These are phyloP conservation scores for Leishmania lainsoni DNA, from an alignment of 208 protist species.

Conservation along the genomic window DNA sequence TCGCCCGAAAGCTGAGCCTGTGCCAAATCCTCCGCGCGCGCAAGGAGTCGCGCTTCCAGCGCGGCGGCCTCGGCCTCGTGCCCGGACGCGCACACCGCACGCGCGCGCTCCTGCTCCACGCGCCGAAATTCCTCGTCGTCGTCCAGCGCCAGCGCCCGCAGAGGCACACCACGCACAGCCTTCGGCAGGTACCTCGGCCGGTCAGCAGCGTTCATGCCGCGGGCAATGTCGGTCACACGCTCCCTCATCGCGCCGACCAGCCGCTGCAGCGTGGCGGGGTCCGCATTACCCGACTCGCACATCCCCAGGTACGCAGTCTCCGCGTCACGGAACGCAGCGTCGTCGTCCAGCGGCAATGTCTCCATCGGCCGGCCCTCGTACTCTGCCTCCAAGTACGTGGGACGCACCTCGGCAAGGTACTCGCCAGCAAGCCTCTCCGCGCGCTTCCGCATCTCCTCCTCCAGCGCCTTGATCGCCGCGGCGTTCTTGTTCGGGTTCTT, in stretches of 20 bases:
- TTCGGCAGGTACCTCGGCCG: slow-evolving; percentile 40
- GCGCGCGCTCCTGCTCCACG: slow-evolving; percentile 44
- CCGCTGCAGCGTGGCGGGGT: slow-evolving; percentile 24
- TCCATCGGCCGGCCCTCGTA: slow-evolving; percentile 44
- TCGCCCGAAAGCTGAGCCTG: slow-evolving; percentile 32
- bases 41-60: slow-evolving; percentile 24
- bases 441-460: slow-evolving; percentile 42
- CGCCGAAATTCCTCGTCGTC: slow-evolving; percentile 46
- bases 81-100: slow-evolving; percentile 33
- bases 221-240: slow-evolving; percentile 47
- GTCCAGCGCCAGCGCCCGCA: slow-evolving; percentile 49
- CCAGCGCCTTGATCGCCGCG: slow-evolving; percentile 33
- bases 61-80: slow-evolving; percentile 22
- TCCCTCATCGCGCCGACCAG: slow-evolving; percentile 42
- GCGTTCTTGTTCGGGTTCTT: slow-evolving; percentile 44
- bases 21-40: slow-evolving; percentile 48
- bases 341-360: slow-evolving; percentile 42
- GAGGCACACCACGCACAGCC: slow-evolving; percentile 46
- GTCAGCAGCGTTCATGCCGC: slow-evolving; percentile 47
- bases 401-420: slow-evolving; percentile 24
- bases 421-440: slow-evolving; percentile 22
- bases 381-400: slow-evolving; percentile 37
- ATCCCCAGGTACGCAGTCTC: slow-evolving; percentile 44
- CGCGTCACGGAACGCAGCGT: slow-evolving; percentile 43
- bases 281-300: slow-evolving; percentile 26